phyloP scores from a whole-genome alignment of 2,329 filamentous ascomycete genomes.

The Myriosclerotinia duriaeana region DNA sequence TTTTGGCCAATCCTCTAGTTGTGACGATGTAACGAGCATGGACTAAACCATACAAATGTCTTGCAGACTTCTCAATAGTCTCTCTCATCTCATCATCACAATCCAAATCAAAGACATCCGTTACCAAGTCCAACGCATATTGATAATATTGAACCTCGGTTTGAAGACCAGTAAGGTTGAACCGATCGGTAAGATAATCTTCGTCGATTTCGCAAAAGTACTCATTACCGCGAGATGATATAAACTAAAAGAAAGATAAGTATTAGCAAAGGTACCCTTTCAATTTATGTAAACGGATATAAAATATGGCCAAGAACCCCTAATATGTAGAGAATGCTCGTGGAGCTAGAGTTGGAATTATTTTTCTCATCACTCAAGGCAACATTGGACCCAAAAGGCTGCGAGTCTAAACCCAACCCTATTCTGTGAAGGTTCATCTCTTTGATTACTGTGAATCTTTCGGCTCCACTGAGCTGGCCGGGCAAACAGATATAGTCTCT shows the following conservation, averaged over 20 bases:
- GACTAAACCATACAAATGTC: constrained; percentile 92
- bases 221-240: constrained; percentile 94
- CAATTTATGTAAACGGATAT: constrained; percentile 4
- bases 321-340: neutral
- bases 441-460: neutral
- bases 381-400: neutral
- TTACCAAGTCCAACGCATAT: constrained; percentile 95
- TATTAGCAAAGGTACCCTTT: constrained; percentile 20
- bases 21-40: constrained; percentile 97
- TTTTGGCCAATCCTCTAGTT: constrained; percentile 88
- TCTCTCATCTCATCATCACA: constrained; percentile 98
- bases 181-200: constrained; percentile 95
- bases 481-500: too few species aligned
- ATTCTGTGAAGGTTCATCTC: too few species aligned
- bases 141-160: constrained; percentile 98
- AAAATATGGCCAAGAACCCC: constrained; percentile 19
- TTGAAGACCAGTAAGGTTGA: constrained; percentile 96
- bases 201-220: constrained; percentile 99
- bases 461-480: too few species aligned
- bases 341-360: neutral
- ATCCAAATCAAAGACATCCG: constrained; percentile 97
- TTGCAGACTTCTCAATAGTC: constrained; percentile 94
- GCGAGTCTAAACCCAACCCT: too few species aligned
- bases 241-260: constrained; percentile 67
- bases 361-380: neutral